Evolutionary conservation across 148 eudicot genomes (phyloP), one percentile per base, ranked within the genome.

Genomic region (Amaranthus cruentus): DNA sequence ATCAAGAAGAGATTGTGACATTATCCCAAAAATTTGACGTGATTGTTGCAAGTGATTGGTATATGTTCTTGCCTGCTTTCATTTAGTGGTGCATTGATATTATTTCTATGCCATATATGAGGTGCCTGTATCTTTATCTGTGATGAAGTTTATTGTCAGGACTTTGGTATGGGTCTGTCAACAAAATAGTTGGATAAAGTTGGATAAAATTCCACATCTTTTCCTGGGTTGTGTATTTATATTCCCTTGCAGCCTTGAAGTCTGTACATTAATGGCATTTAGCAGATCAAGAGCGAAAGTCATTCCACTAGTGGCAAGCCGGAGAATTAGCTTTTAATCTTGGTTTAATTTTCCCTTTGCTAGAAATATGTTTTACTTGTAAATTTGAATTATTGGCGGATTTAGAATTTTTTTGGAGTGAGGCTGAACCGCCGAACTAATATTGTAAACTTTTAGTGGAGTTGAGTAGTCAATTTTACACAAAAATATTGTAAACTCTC

Each of bases 11-110:
- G 54, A 51, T 77, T 13, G 72, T 73, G 54, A 71, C 78, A 76
- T 75, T 77, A 13, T 82, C 85, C 78, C 77, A 80, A 68, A 75
- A 74, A 68, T 91, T 89, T 79, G 98, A 93, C 79, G 12, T 86
- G 75, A 80, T 93, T 60, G 82, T 93, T 74, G 98, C 94, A 46
- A 93, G 98, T 68, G 98, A 93, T 87, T 93, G 98, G 98, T 93
- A 85, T 82, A 64, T 3, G 9, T n/a, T 21, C 28, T 18, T 21
- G 43, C 63, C 76, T 66, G 62, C 12, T 60, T 18, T 68, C 62
- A 43, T 47, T 9, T 76, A 10, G 15, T 42, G 11, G 53, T 38
- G 56, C 59, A 55, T 71, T 2, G 50, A 65, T 28, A 58, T 13
- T 48, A 67, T 59, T 28, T 28, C 38, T 28, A 55, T 48, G 57